Conservation (phyloP, 2,329 filamentous ascomycete genomes). For the Hypoxylon sp. region DNA sequence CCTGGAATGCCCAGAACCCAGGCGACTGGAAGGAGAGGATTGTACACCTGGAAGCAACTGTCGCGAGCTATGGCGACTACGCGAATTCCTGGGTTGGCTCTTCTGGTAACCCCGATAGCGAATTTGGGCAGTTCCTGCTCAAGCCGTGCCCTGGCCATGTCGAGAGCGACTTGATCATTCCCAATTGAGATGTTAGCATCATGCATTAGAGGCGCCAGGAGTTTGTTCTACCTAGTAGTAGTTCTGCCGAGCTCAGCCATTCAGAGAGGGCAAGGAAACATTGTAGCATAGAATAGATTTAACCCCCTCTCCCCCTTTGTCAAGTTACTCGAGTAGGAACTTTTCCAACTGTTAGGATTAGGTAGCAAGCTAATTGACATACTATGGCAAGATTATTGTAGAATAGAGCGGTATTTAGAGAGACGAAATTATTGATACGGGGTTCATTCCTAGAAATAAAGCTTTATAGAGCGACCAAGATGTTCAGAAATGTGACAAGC, state of each 20-base stretch:
- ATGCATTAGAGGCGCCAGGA: background rate
- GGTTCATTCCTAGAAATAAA: too few relatives aligned
- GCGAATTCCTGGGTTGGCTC: conserved; percentile 11
- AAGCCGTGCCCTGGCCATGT: conserved; percentile 14
- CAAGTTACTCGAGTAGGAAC: background rate
- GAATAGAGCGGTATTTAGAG: too few relatives aligned
- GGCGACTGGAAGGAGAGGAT: conserved; percentile 19
- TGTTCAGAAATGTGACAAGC: too few relatives aligned
- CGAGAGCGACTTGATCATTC: background rate
- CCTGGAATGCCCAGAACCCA: conserved; percentile 20
- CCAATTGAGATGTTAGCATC: background rate
- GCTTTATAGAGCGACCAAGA: too few relatives aligned
- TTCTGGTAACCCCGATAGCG: conserved; percentile 4
- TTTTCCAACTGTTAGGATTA: too few relatives aligned
- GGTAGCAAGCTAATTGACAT: too few relatives aligned
- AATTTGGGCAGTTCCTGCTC: conserved; percentile 24
- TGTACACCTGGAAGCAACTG: background rate
- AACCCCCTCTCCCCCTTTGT: background rate
- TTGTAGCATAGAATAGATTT: conserved; percentile 7
- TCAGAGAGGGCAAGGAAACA: background rate
- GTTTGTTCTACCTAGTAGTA: background rate
- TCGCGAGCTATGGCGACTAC: conserved; percentile 20
- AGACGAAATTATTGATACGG: too few relatives aligned
- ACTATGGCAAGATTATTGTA: too few relatives aligned
- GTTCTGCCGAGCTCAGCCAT: background rate